Evolutionary conservation across 2,329 filamentous ascomycete genomes (phyloP).

Genomic region (Neurospora sp.): DNA sequence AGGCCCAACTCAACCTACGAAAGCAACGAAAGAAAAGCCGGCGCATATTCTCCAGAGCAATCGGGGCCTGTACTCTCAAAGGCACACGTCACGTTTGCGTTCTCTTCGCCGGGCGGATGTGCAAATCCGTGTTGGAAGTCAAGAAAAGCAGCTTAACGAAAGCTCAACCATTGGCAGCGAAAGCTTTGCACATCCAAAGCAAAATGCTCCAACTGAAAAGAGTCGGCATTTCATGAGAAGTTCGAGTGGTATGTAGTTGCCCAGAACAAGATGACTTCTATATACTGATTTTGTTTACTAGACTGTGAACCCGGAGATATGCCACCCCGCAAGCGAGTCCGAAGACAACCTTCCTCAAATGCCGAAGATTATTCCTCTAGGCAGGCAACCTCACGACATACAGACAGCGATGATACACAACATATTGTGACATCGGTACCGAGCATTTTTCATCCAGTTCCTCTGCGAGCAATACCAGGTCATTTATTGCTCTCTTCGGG

Average conservation of each 20-base stretch:
- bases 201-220: not conserved
- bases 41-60: conserved; percentile 4
- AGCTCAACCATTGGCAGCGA: conserved; percentile 7
- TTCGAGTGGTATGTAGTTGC: not conserved
- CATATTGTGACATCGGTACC: not conserved
- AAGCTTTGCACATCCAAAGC: not conserved
- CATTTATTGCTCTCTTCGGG: conserved; percentile 1
- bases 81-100: not conserved
- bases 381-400: not conserved
- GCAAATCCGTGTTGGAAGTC: conserved; percentile 26
- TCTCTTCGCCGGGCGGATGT: conserved; percentile 13
- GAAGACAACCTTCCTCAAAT: not conserved
- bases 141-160: conserved; percentile 20
- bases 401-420: not conserved
- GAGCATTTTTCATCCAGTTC: conserved; percentile 11
- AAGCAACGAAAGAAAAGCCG: conserved; percentile 1
- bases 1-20: not conserved
- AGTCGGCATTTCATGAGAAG: not conserved
- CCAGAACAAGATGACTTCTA: not conserved
- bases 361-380: not conserved
- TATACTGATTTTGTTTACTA: not conserved
- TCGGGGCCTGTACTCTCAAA: conserved; percentile 1
- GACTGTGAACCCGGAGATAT: not conserved
- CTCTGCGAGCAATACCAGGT: conserved; percentile 8
- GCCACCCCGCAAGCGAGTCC: not conserved